Base-by-base conservation (phyloP, 345 rosid genomes). In the Eutrema heterophyllum region DNA sequence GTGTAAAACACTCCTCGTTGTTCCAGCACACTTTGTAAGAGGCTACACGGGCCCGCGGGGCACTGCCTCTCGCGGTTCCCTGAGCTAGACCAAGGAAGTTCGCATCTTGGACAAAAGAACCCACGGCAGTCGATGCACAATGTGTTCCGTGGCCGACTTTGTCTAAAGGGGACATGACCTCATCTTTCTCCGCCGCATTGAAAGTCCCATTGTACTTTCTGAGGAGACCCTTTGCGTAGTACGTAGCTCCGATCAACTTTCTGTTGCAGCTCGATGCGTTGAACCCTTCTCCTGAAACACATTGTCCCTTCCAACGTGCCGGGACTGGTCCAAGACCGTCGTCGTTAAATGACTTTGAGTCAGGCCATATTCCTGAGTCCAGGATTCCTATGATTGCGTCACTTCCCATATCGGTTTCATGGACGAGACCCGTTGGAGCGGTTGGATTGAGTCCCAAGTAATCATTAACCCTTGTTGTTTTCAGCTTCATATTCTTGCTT, bases 391-490 rank as follows among this genome's bases (percentile, higher is more conserved):
- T 58, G 46, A 90, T 86, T 39, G 81, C 84, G 59, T 88, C 88
- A 72, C 86, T 84, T n/a, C 94, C 94, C 89, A 86, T 81, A 46
- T 73, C 76, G 64, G 88, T 83, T 0, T 69, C 79, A n/a, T 81
- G 76, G 24, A 83, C 49, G 40, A 78, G 78, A 76, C 83, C 81
- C n/a, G 67, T n/a, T 51, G 82, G 78, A 73, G 82, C 50, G 66
- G 75, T 49, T 74, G 86, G 64, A 73, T 78, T 71, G 27, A 88
- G 85, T 68, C 90, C 88, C 50, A 87, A 79, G 77, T 81, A 86
- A 67, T 87, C 91, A 86, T 78, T 83, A 50, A 87, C 77, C 80
- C 89, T 84, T 13, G 92, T 88, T 24, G 97, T 90, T 53, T 80
- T 83, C 64, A 88, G 72, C 71, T 56, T 81, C 83, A 83, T 85